These are phyloP conservation scores for Tuber calosporum DNA, from an alignment of 495 filamentous ascomycete genomes.

Conservation along the genomic window DNA sequence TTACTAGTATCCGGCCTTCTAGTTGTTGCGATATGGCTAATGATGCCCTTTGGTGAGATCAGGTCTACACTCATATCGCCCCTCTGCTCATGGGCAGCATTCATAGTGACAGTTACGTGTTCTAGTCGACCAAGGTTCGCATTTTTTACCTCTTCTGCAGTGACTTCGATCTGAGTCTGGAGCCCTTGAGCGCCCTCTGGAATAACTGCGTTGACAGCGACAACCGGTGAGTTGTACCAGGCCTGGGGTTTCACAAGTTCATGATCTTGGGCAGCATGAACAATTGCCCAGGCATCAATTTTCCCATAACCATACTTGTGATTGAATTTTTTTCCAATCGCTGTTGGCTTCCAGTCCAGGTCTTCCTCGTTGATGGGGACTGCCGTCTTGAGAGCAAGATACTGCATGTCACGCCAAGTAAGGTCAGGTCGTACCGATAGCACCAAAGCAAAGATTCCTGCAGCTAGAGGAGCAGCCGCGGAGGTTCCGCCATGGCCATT, in stretches of 20 bases:
- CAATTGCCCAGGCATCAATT: constrained; percentile 75
- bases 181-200: constrained; percentile 81
- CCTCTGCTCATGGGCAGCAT: constrained; percentile 73
- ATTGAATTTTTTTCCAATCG: constrained; percentile 76
- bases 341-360: constrained; percentile 70
- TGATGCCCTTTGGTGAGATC: constrained; percentile 69
- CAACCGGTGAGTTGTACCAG: constrained; percentile 89
- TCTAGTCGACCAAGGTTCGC: constrained; percentile 83
- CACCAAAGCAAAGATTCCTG: constrained; percentile 87
- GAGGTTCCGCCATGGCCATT: constrained; percentile 85
- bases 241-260: constrained; percentile 91
- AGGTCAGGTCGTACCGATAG: constrained; percentile 78
- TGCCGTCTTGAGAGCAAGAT: constrained; percentile 75
- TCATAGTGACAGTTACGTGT: constrained; percentile 97
- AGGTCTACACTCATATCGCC: constrained; percentile 92
- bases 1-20: constrained; percentile 57
- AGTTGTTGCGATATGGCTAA: constrained; percentile 73
- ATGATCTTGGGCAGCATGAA: constrained; percentile 79
- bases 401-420: constrained; percentile 91
- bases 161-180: constrained; percentile 69
- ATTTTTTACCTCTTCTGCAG: constrained; percentile 60
- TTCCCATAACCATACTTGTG: constrained; percentile 95
- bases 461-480: constrained; percentile 84
- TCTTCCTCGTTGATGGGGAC: constrained; percentile 70
- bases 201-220: constrained; percentile 76